Evolutionary conservation across 129 eudicot species (phyloP).

Genomic region (Logfia minima): DNA sequence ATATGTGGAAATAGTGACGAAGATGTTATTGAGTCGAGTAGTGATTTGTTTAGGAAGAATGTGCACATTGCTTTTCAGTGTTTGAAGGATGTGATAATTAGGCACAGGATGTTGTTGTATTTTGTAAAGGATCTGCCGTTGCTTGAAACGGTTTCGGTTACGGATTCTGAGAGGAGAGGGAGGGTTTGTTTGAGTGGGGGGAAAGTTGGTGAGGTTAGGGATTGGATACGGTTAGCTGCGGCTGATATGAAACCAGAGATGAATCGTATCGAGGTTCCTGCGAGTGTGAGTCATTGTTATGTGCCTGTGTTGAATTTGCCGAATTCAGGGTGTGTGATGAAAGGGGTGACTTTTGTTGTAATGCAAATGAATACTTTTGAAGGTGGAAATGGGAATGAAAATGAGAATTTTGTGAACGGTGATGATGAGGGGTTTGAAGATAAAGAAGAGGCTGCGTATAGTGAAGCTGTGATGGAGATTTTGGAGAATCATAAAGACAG

Average conservation of each 20-base stretch:
- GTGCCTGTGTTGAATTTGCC: conserved; percentile 16
- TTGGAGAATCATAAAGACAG: conserved; percentile 22
- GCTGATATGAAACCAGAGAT: conserved; percentile 16
- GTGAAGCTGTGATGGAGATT: conserved; percentile 38
- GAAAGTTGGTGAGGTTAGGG: conserved; percentile 33
- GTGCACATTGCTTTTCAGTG: conserved; percentile 34
- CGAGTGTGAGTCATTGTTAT: conserved; percentile 22
- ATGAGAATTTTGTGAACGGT: background rate
- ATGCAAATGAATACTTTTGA: conserved; percentile 20
- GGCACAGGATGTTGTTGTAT: conserved; percentile 37
- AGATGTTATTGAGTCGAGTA: background rate
- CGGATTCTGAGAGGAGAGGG: conserved; percentile 41
- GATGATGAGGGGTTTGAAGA: background rate
- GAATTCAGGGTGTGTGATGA: conserved; percentile 32
- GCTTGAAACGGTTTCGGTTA: conserved; percentile 23
- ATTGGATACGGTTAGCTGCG: conserved; percentile 14
- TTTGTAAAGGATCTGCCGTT: conserved; percentile 27
- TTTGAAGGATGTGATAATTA: conserved; percentile 34
- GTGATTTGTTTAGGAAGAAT: conserved; percentile 22
- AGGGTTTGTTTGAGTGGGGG: conserved; percentile 29
- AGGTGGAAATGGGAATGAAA: background rate
- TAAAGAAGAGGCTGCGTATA: conserved; percentile 27
- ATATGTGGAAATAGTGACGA: background rate
- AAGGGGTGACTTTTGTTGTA: conserved; percentile 32
- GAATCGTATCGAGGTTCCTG: conserved; percentile 35